Percentiles rank a stretch among this genome's conserved stretches.
Conservation (phyloP, 106 monocot genomes). For the Dendrobium chrysotoxum region DNA sequence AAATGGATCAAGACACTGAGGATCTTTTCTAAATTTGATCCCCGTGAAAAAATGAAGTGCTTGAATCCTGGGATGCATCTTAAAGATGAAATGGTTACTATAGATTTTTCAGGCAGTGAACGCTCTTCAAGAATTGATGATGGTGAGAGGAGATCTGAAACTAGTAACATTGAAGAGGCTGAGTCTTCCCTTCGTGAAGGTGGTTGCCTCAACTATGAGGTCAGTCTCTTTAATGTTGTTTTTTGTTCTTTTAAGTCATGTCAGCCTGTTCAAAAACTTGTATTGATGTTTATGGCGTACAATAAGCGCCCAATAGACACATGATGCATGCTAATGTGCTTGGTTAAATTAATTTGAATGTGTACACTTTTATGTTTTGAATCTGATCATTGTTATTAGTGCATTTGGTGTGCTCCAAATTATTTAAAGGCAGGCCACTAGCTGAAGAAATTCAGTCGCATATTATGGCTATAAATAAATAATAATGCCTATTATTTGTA, state of each 20-base stretch:
- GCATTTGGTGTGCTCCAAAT: background rate
- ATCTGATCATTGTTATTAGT: background rate
- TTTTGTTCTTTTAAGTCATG: background rate
- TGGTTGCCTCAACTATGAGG: slow-evolving; percentile 70
- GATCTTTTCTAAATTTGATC: slow-evolving; percentile 9
- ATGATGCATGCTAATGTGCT: background rate
- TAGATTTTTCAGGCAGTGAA: slow-evolving; percentile 7
- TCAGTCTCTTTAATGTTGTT: slow-evolving; percentile 2
- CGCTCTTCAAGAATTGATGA: slow-evolving; percentile 32
- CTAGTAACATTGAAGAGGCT: slow-evolving; percentile 67
- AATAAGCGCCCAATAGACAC: background rate
- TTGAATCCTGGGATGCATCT: slow-evolving; percentile 47
- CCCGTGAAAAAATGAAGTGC: slow-evolving; percentile 40
- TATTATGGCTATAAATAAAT: too few species aligned
- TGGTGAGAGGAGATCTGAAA: slow-evolving; percentile 31
- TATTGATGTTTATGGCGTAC: background rate
- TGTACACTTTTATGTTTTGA: background rate
- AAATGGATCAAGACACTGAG: background rate
- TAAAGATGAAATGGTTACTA: slow-evolving; percentile 25
- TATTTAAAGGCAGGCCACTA: background rate
- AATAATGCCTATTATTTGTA: too few species aligned
- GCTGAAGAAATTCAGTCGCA: background rate
- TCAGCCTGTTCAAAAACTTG: background rate
- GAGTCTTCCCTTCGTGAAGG: slow-evolving; percentile 76
- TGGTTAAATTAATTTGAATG: background rate